Evolutionary conservation across 2,329 filamentous ascomycete genomes (phyloP).

Genomic region (Cladosporium sp.): DNA sequence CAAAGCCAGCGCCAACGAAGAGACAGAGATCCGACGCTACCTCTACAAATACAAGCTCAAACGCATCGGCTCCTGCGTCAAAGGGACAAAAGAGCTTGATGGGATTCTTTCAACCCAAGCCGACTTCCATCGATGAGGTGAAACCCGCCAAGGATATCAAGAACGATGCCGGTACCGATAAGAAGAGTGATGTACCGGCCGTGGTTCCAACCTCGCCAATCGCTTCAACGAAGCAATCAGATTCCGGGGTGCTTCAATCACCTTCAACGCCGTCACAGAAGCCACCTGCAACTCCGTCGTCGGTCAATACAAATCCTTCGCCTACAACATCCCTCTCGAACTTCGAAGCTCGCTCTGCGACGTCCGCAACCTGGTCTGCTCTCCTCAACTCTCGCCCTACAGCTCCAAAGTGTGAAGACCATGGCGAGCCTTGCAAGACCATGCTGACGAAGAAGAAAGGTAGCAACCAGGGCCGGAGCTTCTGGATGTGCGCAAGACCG

Average conservation of each 20-base stretch:
- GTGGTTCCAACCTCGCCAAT: neutral
- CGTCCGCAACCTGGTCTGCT: constrained; percentile 66
- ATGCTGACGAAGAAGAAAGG: constrained; percentile 85
- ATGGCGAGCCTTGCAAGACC: constrained; percentile 80
- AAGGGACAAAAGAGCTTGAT: constrained; percentile 62
- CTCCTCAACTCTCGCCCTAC: constrained; percentile 67
- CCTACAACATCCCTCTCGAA: neutral
- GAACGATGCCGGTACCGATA: neutral
- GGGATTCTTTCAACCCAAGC: constrained; percentile 73
- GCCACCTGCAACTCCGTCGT: neutral
- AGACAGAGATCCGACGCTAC: constrained; percentile 45
- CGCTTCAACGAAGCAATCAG: neutral
- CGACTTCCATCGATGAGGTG: neutral
- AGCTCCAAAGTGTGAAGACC: constrained; percentile 73
- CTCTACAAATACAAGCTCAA: constrained; percentile 10
- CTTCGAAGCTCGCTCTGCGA: constrained; percentile 23
- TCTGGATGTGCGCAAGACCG: constrained; percentile 69
- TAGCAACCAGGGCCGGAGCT: constrained; percentile 66
- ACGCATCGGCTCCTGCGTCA: constrained; percentile 15
- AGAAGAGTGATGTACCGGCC: neutral
- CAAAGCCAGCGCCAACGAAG: constrained; percentile 40
- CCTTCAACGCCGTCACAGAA: neutral
- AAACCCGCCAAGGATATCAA: neutral
- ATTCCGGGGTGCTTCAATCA: neutral
- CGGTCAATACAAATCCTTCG: neutral